Evolutionary conservation across 495 filamentous ascomycete species (phyloP), one percentile per base, ranked within the genome.

Genomic region (Evernia prunastri): DNA sequence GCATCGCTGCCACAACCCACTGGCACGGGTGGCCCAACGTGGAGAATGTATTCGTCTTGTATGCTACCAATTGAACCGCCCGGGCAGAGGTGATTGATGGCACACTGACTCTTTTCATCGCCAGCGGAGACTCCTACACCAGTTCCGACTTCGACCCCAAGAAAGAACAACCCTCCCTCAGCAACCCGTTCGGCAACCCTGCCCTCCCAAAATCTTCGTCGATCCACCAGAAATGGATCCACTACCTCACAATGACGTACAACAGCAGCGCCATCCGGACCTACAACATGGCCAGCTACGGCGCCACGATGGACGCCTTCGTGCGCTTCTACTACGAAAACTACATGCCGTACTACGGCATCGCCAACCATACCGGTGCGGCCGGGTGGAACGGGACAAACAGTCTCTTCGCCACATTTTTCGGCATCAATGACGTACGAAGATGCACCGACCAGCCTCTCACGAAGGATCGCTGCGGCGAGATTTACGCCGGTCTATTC

Each of bases 151-250:
- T 93, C 76, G 79, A 89, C 69, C 71, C 80, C 56, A 79, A 73
- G 31, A 73, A 75, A 53, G 75, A 80, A 11, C 83, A 87, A 56
- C 88, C 89, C 12, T 79, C 82, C 20, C 42, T 71, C 36, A 63
- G 63, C 20, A 89, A 91, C 71, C 89, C 90, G 0, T 77, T 93
- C 63, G 89, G 89, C 27, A 92, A 92, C 70, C 88, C 90, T 5
- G 37, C 63, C 12, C 56, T 65, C 29, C 10, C 37, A 70, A 80
- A 80, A 31, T 78, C 79, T 25, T 43, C 74, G 17, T 71, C 75
- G 35, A 85, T 85, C 64, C 83, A 83, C 17, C 77, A 81, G 15
- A 87, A 87, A 73, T 92, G 88, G 88, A 80, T 89, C 47, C 82
- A 83, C 63, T 91, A 84, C 69, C 75, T 91, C 1, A 82, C 84